Evolutionary conservation across 2,329 filamentous ascomycete species (phyloP).

Genomic region (Scolecobasidium constrictum): DNA sequence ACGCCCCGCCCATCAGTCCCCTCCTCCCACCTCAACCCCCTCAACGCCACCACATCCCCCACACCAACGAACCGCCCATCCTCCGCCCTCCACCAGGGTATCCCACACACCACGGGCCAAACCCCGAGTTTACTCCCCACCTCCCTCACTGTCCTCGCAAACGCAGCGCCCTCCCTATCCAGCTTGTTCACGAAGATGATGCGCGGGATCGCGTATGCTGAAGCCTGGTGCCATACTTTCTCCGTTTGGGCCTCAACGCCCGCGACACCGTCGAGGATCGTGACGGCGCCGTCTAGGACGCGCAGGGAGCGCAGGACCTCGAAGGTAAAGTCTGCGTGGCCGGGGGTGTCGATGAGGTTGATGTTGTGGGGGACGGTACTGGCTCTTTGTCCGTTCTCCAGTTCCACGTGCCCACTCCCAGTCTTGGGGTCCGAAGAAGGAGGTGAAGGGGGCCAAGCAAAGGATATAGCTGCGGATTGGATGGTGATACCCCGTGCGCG

Average conservation of each 20-base stretch:
- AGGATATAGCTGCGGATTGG: slow-evolving; percentile 92
- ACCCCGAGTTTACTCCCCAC: slow-evolving; percentile 68
- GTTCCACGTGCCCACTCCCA: slow-evolving; percentile 13
- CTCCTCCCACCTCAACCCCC: slow-evolving; percentile 62
- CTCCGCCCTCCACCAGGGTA: slow-evolving; percentile 77
- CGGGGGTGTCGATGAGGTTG: slow-evolving; percentile 91
- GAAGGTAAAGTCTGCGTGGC: slow-evolving; percentile 95
- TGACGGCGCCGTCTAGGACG: slow-evolving; percentile 82
- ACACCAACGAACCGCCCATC: slow-evolving; percentile 72
- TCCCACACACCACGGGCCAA: slow-evolving; percentile 86
- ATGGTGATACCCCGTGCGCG: slow-evolving; percentile 91
- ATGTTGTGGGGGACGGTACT: slow-evolving; percentile 55
- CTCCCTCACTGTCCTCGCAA: slow-evolving; percentile 76
- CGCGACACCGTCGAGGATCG: slow-evolving; percentile 83
- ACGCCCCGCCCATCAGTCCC: slow-evolving; percentile 55
- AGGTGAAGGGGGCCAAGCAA: slow-evolving; percentile 67
- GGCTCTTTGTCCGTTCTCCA: slow-evolving; percentile 23
- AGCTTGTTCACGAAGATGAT: slow-evolving; percentile 78
- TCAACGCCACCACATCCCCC: slow-evolving; percentile 68
- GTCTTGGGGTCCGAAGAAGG: slow-evolving; percentile 21
- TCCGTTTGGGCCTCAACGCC: slow-evolving; percentile 96
- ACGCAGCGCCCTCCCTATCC: slow-evolving; percentile 70
- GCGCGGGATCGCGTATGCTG: slow-evolving; percentile 72
- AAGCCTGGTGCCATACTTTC: slow-evolving; percentile 87
- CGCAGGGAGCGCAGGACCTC: slow-evolving; percentile 86